Conservation (phyloP, 1,284 basidiomycete genomes). For the Moniliella sp. region DNA sequence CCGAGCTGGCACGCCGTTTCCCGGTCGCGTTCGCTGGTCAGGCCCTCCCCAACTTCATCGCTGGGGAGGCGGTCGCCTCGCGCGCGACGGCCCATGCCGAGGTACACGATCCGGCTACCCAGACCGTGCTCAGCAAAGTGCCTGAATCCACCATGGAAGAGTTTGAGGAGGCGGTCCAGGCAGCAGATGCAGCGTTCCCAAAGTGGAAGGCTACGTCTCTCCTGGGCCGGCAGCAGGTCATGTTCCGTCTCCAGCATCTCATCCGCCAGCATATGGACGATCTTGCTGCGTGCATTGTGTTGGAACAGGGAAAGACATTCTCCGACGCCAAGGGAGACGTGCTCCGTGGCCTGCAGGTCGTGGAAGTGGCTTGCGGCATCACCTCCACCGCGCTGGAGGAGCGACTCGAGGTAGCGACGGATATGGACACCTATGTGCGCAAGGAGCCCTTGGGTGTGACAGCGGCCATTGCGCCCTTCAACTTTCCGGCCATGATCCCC, state of each 20-base stretch:
- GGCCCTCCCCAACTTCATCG: slow-evolving; percentile 78
- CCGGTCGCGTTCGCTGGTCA: no score
- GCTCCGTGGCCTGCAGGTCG: slow-evolving; percentile 76
- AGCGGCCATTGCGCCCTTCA: slow-evolving; percentile 22
- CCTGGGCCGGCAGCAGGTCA: slow-evolving; percentile 65
- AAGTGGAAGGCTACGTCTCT: slow-evolving; percentile 70
- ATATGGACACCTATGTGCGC: slow-evolving; percentile 84
- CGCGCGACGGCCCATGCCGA: slow-evolving; percentile 57
- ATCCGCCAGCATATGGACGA: slow-evolving; percentile 36
- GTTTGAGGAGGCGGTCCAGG: slow-evolving; percentile 63
- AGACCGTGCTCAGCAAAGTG: slow-evolving; percentile 64
- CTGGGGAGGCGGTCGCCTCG: slow-evolving; percentile 65
- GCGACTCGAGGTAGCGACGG: slow-evolving; percentile 72
- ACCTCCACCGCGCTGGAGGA: slow-evolving; percentile 67
- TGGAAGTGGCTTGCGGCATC: slow-evolving; percentile 64
- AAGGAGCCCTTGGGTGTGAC: slow-evolving; percentile 44
- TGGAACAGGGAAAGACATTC: slow-evolving; percentile 34
- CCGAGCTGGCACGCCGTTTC: no score
- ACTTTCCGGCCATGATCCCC: slow-evolving; percentile 62
- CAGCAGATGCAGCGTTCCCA: slow-evolving; percentile 68
- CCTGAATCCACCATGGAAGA: slow-evolving; percentile 67
- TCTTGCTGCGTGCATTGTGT: slow-evolving; percentile 26
- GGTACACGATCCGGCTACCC: slow-evolving; percentile 68
- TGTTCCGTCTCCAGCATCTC: slow-evolving; percentile 42
- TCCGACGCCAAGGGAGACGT: slow-evolving; percentile 81